Conservation (phyloP, 306 rosid species). For the Trichosanthes truncata region DNA sequence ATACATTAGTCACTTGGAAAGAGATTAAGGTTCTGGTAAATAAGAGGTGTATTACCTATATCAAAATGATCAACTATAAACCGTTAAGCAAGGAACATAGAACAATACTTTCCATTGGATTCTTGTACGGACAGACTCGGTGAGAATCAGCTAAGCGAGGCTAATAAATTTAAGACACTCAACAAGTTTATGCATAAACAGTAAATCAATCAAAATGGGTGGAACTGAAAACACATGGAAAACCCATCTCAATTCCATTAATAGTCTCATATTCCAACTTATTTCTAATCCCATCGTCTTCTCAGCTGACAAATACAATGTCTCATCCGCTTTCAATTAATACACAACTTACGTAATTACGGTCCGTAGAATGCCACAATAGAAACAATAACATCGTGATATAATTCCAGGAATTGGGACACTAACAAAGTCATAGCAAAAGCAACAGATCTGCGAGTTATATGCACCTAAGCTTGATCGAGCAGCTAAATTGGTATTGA, state of each 20-base stretch:
- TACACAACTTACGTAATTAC: neutral
- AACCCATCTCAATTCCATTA: neutral
- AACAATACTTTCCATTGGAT: neutral
- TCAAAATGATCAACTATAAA: neutral
- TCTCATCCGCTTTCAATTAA: neutral
- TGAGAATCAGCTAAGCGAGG: neutral
- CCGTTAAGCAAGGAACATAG: neutral
- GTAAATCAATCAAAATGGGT: neutral
- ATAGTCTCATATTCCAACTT: neutral
- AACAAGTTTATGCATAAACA: neutral
- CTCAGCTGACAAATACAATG: neutral
- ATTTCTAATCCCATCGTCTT: neutral
- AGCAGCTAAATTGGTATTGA: constrained; percentile 11
- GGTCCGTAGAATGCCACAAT: neutral
- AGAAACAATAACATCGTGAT: neutral
- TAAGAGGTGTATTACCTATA: neutral
- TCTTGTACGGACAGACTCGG: neutral
- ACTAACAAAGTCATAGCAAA: neutral
- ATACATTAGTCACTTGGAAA: neutral
- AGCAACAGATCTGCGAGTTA: constrained; percentile 19
- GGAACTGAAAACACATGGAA: neutral
- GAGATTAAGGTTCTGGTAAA: neutral
- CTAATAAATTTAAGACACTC: neutral
- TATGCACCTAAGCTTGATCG: neutral
- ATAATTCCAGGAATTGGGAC: neutral